Evolutionary conservation across 2,329 filamentous ascomycete genomes (phyloP).

Genomic region (Stachybotrys elegans): DNA sequence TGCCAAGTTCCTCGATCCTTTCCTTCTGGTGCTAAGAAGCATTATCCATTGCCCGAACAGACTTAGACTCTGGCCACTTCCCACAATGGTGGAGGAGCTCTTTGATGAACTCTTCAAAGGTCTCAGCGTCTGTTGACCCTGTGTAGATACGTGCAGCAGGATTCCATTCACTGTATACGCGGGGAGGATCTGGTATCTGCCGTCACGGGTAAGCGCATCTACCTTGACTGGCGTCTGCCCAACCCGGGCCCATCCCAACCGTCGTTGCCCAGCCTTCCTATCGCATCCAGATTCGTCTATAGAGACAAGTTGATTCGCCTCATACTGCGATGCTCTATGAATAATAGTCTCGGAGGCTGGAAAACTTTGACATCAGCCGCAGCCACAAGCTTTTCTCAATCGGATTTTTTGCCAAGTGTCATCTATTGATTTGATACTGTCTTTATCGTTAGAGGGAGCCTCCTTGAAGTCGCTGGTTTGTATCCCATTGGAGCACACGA

Average conservation of each 20-base stretch:
- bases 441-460: too few relatives aligned
- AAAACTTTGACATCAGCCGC: neutral
- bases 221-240: slow-evolving; percentile 18
- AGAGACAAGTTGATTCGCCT: slow-evolving; percentile 26
- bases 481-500: too few relatives aligned
- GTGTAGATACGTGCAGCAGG: slow-evolving; percentile 16
- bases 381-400: neutral
- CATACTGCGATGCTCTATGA: slow-evolving; percentile 21
- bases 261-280: slow-evolving; percentile 23
- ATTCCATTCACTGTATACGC: slow-evolving; percentile 22
- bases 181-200: slow-evolving; percentile 16
- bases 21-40: slow-evolving; percentile 22
- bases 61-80: slow-evolving; percentile 23
- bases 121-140: slow-evolving; percentile 17
- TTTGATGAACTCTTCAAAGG: slow-evolving; percentile 24
- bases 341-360: slow-evolving; percentile 6
- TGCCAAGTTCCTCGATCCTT: slow-evolving; percentile 20
- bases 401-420: too few relatives aligned
- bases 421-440: too few relatives aligned
- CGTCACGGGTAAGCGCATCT: slow-evolving; percentile 13
- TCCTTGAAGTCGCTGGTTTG: too few relatives aligned
- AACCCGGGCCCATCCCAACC: slow-evolving; percentile 25
- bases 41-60: slow-evolving; percentile 30
- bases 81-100: slow-evolving; percentile 24
- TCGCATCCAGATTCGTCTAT: slow-evolving; percentile 29